Conservation (phyloP, 106 monocot species). For the Xerophyta viscosa region DNA sequence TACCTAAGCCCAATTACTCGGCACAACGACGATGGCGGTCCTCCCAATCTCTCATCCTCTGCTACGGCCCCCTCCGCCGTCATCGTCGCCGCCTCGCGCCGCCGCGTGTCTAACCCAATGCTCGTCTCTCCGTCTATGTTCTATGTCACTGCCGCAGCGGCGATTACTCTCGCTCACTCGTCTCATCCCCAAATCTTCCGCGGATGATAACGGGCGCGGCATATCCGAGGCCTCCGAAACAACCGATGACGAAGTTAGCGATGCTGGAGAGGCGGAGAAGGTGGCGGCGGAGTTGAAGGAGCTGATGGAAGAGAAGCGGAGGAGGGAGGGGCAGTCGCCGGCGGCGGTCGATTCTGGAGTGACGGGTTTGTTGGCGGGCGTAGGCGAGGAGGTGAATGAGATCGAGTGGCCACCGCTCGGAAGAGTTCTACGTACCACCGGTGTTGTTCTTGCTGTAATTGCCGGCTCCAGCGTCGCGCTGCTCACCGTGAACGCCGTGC, state of each 20-base stretch:
- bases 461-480: constrained; percentile 78
- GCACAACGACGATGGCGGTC: constrained; percentile 13
- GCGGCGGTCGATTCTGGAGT: too few species aligned
- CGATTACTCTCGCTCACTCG: not conserved
- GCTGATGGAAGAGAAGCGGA: constrained; percentile 30
- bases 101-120: too few species aligned
- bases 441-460: constrained; percentile 83
- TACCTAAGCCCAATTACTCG: too few species aligned
- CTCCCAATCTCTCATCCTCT: constrained; percentile 14
- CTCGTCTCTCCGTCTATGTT: not conserved
- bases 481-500: constrained; percentile 81
- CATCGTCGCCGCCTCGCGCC: constrained; percentile 4
- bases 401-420: constrained; percentile 93
- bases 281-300: constrained; percentile 40
- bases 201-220: constrained; percentile 7
- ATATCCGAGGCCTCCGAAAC: not conserved
- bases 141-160: not conserved
- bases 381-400: constrained; percentile 60
- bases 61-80: not conserved
- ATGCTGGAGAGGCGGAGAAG: not conserved
- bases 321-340: constrained; percentile 13
- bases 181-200: constrained; percentile 2
- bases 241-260: not conserved
- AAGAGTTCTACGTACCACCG: constrained; percentile 84
- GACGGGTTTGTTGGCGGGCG: constrained; percentile 37